Evolutionary conservation across 2,329 filamentous ascomycete species (phyloP), one percentile per base, ranked within the genome.

Genomic region (Hypoxylon sp.): DNA sequence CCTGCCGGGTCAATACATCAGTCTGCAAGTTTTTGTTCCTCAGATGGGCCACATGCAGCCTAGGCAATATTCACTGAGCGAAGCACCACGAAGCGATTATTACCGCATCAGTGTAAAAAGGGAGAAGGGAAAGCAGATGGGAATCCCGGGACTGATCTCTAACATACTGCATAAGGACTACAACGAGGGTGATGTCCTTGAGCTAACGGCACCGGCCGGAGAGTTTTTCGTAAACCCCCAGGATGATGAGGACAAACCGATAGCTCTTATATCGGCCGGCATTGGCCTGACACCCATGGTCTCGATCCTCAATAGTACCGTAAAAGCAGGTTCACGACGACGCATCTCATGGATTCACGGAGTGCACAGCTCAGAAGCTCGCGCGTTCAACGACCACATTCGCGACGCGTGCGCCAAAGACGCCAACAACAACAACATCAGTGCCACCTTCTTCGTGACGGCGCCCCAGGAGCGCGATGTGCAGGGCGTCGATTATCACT

Each of bases 51-150:
- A 90, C 72, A 80, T 85, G 64, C 93, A 95, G 79, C 88, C 89
- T 63, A 83, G 92, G 61, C 92, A 95, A 82, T 95, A 94, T 82
- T 92, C 89, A 51, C 83, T 95, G 62, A 91, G 88, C 74, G 89
- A 92, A 73, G 84, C 81, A 2, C 83, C 84, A 3, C 71, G 72
- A 24, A 73, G 84, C 6, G 81, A 82, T 14, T 86, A 89, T 79
- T 93, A 93, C 80, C 87, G 92, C 60, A 89, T 95, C 80, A 92
- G 88, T 71, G 89, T 95, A 68, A 94, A 94, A 85, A 86, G 83
- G 63, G 91, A 88, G 70, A 78, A 80, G 31, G 82, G 82, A 53
- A 70, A 74, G 59, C 73, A 75, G 29, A 75, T 77, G 17, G 79
- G 75, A 58, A 71, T 83, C 2, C 79, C 82, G 1, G 87, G 86